phyloP scores from a whole-genome alignment of 2,329 filamentous ascomycete species.

The Fusarium sp. region DNA sequence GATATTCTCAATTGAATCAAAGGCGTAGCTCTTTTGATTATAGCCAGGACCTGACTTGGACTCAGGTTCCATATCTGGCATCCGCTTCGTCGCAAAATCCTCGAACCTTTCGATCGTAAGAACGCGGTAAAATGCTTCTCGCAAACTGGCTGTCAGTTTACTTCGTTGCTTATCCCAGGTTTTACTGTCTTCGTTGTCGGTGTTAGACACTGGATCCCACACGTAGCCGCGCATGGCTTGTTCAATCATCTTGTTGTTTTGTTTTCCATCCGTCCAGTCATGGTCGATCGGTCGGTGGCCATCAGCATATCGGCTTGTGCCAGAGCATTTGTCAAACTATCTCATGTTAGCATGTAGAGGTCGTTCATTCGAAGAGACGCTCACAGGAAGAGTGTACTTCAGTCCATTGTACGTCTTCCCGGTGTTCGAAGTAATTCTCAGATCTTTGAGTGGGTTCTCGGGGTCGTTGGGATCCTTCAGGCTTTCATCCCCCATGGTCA shows the following conservation, averaged over 20 bases:
- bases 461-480: neutral
- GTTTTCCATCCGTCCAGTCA: neutral
- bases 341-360: neutral
- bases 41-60: neutral
- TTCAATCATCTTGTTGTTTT: neutral
- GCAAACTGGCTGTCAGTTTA: neutral
- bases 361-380: rapidly evolving
- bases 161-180: neutral
- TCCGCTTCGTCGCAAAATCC: neutral
- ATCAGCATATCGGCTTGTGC: neutral
- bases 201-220: neutral
- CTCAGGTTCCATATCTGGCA: neutral
- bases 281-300: neutral
- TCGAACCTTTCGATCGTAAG: neutral
- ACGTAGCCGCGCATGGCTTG: neutral
- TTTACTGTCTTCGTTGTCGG: neutral
- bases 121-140: neutral
- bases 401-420: neutral
- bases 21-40: neutral
- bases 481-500: neutral
- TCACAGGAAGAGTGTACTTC: neutral
- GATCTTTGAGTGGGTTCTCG: neutral
- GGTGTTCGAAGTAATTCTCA: neutral
- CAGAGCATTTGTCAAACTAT: neutral
- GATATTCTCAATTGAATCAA: neutral